These are phyloP conservation scores for Exophiala dermatitidis DNA, from an alignment of 2,329 filamentous ascomycete species.

Conservation along the genomic window DNA sequence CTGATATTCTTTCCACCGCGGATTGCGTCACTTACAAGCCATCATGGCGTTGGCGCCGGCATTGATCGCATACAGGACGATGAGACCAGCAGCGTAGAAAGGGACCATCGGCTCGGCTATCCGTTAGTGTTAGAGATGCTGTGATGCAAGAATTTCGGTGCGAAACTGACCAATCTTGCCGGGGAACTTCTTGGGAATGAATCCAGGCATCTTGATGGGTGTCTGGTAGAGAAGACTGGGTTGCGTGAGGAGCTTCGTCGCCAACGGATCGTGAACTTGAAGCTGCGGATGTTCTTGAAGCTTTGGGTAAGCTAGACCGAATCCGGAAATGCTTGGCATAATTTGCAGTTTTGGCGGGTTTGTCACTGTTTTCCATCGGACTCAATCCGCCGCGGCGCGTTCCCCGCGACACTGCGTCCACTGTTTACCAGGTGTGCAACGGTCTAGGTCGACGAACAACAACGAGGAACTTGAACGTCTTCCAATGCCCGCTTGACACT, in stretches of 20 bases:
- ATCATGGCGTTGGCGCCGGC: constrained; percentile 69
- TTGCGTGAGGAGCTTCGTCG: constrained; percentile 10
- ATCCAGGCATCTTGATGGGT: constrained; percentile 54
- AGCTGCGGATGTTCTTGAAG: constrained; percentile 2
- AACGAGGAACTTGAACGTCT: neutral
- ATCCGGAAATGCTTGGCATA: constrained; percentile 11
- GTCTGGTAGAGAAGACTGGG: constrained; percentile 3
- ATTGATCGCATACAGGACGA: constrained; percentile 91
- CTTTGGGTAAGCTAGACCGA: constrained; percentile 5
- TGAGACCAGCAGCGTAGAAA: constrained; percentile 86
- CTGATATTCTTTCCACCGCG: neutral
- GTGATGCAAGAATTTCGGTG: neutral
- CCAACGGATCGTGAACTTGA: constrained; percentile 8
- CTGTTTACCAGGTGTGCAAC: neutral
- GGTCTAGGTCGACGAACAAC: neutral
- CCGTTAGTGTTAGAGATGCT: constrained; percentile 21
- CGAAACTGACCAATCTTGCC: constrained; percentile 61
- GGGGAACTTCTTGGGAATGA: constrained; percentile 79
- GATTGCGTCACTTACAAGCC: constrained; percentile 56
- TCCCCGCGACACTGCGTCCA: neutral
- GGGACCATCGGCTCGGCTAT: constrained; percentile 83
- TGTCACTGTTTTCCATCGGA: neutral
- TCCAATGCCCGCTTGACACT: neutral
- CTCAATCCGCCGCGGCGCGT: neutral
- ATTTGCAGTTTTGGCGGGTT: constrained; percentile 11